Evolutionary conservation across 2,329 filamentous ascomycete genomes (phyloP).

Genomic region (Colletotrichum sidae): DNA sequence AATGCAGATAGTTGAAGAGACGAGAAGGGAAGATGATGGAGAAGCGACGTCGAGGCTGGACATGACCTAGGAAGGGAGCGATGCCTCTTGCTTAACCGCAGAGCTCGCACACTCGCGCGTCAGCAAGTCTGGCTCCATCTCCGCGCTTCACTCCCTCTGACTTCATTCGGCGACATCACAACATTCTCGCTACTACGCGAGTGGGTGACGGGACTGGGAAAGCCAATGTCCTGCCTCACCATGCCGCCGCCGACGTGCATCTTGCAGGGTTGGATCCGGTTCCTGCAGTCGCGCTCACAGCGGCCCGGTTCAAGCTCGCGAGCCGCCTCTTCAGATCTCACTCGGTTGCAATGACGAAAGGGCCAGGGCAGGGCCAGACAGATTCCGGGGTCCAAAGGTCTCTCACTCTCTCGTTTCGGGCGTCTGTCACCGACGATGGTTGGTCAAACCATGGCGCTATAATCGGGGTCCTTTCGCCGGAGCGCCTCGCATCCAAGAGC

Average conservation of each 20-base stretch:
- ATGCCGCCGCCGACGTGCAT: conserved; percentile 34
- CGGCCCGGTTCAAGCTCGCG: conserved; percentile 28
- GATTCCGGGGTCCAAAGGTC: conserved; percentile 7
- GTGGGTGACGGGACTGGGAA: conserved; percentile 15
- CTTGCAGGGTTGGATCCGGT: conserved; percentile 29
- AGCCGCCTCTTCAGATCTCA: conserved; percentile 28
- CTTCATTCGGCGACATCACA: conserved; percentile 29
- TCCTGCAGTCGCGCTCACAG: conserved; percentile 35
- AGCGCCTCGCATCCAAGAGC: conserved; percentile 28
- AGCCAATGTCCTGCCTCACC: conserved; percentile 35
- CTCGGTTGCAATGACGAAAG: background rate
- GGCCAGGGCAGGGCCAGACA: conserved; percentile 31
- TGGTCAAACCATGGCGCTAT: conserved; percentile 34
- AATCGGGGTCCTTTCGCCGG: conserved; percentile 26
- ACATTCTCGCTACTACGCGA: conserved; percentile 14
- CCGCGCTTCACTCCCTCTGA: conserved; percentile 21
- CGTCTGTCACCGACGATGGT: conserved; percentile 30
- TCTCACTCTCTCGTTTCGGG: conserved; percentile 29
- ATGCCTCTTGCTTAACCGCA: conserved; percentile 27
- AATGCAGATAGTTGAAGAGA: conserved; percentile 22
- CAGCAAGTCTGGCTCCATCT: conserved; percentile 4
- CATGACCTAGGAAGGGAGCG: conserved; percentile 2
- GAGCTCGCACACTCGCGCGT: conserved; percentile 9
- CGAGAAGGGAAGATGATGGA: conserved; percentile 10
- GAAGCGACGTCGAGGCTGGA: conserved; percentile 4